Base-by-base conservation (phyloP, 257 asterid species). In the Anisodus acutangulus region DNA sequence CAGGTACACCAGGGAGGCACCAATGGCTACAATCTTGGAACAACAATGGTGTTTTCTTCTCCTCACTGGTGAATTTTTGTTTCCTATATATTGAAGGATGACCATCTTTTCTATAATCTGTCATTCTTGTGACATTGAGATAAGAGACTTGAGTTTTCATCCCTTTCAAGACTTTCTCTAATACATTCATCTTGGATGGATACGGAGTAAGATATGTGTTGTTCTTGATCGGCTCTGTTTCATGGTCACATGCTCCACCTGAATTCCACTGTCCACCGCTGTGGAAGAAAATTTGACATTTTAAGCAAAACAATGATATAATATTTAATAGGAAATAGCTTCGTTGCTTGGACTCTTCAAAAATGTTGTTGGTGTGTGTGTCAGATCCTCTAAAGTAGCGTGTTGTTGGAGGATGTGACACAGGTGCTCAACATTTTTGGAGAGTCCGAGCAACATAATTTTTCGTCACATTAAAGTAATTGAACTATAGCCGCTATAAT, bases 1-100 rank as follows among this genome's bases (percentile, higher is more conserved):
- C 98, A 31, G 98, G 98, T 13, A 93, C 97, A 0, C 98, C 98
- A 2, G 98, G 98, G 1, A 93, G 95, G 81, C 98, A 93, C 97
- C 98, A 93, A 84, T 93, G 98, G 82, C 97, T 93, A 84, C 98
- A 93, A 83, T 93, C 98, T 87, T 93, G 97, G 53, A 86, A 89
- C 76, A 35, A 71, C 54, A 69, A 41, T 7, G 91, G 88, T 4
- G 83, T 17, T 69, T 57, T 82, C 79, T 80, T 90, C 88, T 93
- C 92, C 59, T 90, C 92, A 3, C 45, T 78, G 0, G 95, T 85
- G 84, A 85, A 79, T 72, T 90, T 79, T 59, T 85, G 90, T 88
- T 89, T 88, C 82, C 98, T 85, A 69, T 90, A 92, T 0, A 91
- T 69, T 22, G 98, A 92, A 6, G 98, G 98, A 85, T 93, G 98